Evolutionary conservation across 768 basidiomycete species (phyloP).

Genomic region (Filobasidium floriforme): DNA sequence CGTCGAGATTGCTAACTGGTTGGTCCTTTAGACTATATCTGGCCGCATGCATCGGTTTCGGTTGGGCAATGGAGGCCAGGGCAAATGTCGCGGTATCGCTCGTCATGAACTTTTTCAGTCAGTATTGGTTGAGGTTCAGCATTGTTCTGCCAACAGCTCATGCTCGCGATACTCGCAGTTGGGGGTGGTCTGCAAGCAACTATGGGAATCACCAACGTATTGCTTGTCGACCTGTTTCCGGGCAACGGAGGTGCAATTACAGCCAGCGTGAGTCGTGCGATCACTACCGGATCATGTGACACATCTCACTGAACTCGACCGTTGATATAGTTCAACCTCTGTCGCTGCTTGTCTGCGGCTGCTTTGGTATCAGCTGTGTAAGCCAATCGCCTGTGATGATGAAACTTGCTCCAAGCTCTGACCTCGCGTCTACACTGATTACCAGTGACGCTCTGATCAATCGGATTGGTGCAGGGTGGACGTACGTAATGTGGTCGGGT

Average conservation of each 20-base stretch:
- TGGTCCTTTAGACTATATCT: conserved; percentile 28
- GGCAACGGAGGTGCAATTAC: conserved; percentile 41
- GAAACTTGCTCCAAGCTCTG: background rate
- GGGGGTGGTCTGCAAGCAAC: conserved; percentile 14
- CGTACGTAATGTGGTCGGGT: conserved; percentile 35
- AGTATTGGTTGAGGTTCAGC: background rate
- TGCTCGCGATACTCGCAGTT: conserved; percentile 6
- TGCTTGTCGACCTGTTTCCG: conserved; percentile 43
- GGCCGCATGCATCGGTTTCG: conserved; percentile 32
- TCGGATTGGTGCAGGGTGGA: conserved; percentile 32
- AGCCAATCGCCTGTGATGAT: background rate
- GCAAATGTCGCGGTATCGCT: conserved; percentile 40
- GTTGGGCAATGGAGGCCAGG: conserved; percentile 38
- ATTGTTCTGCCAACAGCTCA: background rate
- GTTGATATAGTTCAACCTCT: conserved; percentile 37
- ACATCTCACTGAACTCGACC: background rate
- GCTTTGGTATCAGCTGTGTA: conserved; percentile 6
- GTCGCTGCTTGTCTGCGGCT: conserved; percentile 40
- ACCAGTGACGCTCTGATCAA: background rate
- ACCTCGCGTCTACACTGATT: background rate
- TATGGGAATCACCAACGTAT: conserved; percentile 17
- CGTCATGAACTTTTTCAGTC: conserved; percentile 39
- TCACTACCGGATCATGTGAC: background rate
- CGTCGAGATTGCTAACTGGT: background rate
- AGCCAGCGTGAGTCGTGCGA: conserved; percentile 34